These are phyloP conservation scores for Trichoderma sp. DNA, from an alignment of 2,329 filamentous ascomycete species.

Conservation along the genomic window DNA sequence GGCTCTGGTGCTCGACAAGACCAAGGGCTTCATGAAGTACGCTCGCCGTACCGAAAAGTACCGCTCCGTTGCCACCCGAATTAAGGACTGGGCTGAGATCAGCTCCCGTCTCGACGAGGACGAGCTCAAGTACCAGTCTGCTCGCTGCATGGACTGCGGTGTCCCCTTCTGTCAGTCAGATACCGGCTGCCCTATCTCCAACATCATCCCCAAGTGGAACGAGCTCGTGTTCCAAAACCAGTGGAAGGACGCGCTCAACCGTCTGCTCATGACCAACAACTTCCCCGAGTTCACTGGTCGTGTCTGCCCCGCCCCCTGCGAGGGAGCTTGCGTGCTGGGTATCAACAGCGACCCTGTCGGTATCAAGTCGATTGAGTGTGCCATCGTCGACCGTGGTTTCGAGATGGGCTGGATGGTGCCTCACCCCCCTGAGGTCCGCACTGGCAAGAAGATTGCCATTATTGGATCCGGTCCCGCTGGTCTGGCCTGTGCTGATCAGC, in stretches of 20 bases:
- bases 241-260: conserved; percentile 90
- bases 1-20: conserved; percentile 94
- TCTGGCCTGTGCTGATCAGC: conserved; percentile 86
- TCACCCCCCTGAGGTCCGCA: conserved; percentile 73
- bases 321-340: conserved; percentile 91
- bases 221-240: conserved; percentile 75
- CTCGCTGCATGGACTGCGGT: conserved; percentile 98
- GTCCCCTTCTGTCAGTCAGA: conserved; percentile 98
- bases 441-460: conserved; percentile 84
- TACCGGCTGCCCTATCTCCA: conserved; percentile 91
- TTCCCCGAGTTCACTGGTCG: conserved; percentile 98
- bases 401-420: conserved; percentile 99
- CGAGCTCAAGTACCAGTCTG: conserved; percentile 94
- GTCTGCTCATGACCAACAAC: conserved; percentile 94
- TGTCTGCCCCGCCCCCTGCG: conserved; percentile 94
- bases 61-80: conserved; percentile 77
- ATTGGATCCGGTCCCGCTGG: conserved; percentile 92
- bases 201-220: conserved; percentile 98
- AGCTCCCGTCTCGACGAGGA: conserved; percentile 87
- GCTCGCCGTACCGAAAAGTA: conserved; percentile 92
- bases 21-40: conserved; percentile 96
- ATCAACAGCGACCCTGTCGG: conserved; percentile 97
- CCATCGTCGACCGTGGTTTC: conserved; percentile 95
- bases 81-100: conserved; percentile 91
- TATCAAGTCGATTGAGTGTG: conserved; percentile 98